Evolutionary conservation across 306 rosid genomes (phyloP).

Genomic region (Pterocarpus macrocarpus): DNA sequence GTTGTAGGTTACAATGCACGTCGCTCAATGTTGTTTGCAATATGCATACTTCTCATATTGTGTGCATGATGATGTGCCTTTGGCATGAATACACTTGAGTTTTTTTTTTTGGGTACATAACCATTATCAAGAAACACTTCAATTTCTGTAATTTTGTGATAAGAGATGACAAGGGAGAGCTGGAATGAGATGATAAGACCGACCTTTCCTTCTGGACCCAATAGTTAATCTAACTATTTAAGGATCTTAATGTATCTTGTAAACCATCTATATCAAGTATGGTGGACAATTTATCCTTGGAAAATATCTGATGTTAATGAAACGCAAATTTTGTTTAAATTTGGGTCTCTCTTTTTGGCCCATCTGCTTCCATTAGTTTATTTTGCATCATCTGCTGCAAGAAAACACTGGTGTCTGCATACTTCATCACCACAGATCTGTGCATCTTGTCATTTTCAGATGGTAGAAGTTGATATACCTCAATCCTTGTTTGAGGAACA

Average conservation of each 20-base stretch:
- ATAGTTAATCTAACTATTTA: neutral
- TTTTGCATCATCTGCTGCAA: slow-evolving; percentile 13
- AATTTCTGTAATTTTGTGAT: slow-evolving; percentile 7
- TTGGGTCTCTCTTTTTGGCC: neutral
- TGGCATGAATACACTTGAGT: slow-evolving; percentile 19
- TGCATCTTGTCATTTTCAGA: slow-evolving; percentile 60
- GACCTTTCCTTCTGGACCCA: slow-evolving; percentile 13
- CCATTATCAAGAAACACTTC: neutral
- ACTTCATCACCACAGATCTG: neutral
- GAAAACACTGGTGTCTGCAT: slow-evolving; percentile 15
- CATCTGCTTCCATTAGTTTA: neutral
- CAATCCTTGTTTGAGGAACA: slow-evolving; percentile 91
- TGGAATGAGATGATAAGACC: neutral
- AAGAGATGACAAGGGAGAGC: slow-evolving; percentile 4
- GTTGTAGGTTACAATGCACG: slow-evolving; percentile 9
- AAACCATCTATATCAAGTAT: slow-evolving; percentile 4
- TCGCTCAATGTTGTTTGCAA: slow-evolving; percentile 5
- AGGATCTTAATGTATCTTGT: neutral
- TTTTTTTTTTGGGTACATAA: neutral
- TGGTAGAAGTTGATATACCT: slow-evolving; percentile 89
- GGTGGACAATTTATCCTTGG: neutral
- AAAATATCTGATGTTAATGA: neutral
- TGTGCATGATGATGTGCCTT: slow-evolving; percentile 30
- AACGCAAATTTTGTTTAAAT: neutral
- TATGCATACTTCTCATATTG: slow-evolving; percentile 18